Base-by-base conservation (phyloP, 2,329 filamentous ascomycete genomes). In the Phyllosticta citrichinensis region DNA sequence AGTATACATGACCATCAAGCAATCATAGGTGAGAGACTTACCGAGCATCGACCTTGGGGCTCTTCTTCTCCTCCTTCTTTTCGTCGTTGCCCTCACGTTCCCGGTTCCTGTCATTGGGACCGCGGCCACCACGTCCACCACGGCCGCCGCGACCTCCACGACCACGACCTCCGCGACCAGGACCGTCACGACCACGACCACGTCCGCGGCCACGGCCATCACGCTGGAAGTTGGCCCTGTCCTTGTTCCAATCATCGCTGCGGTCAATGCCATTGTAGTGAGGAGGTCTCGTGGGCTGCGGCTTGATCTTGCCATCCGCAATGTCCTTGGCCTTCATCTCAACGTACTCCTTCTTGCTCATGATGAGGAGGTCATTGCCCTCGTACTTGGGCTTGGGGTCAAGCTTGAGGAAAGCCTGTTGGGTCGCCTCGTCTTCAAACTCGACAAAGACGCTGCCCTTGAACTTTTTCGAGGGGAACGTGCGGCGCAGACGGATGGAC, bases 391-490 rank as follows among this genome's bases (percentile, higher is more conserved):
- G 94, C 74, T 88, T 86, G 20, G 89, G 87, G 60, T 96, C 88
- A 51, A 91, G 78, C 14, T 79, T 84, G 63, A 97, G 78, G 76
- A 99, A 99, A 62, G 85, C 85, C 73, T 91, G 82, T 68, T 89
- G 87, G 22, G 84, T 82, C 66, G 95, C 89, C 69, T 91, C 87
- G 56, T 84, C 83, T 64, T 84, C 81, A 74, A 97, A 99, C 75
- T 97, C 93, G 66, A 96, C 90, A 71, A 97, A 97, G 62, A 96
- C 90, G 66, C 91, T 96, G 67, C 93, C 91, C 82, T 99, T 99
- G 86, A 97, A 99, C 58, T 82, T 77, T 69, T 85, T 86, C 56
- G 83, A 77, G 63, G 86, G 79, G 52, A 82, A 80, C 56, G 80
- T 80, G 66, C 94, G 91, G 67, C 95, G 90, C 64, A 99, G 87